Percentiles rank a stretch among this genome's conserved stretches.
Conservation (phyloP, 352 stramenopile species). For the Globisporangium splendens region DNA sequence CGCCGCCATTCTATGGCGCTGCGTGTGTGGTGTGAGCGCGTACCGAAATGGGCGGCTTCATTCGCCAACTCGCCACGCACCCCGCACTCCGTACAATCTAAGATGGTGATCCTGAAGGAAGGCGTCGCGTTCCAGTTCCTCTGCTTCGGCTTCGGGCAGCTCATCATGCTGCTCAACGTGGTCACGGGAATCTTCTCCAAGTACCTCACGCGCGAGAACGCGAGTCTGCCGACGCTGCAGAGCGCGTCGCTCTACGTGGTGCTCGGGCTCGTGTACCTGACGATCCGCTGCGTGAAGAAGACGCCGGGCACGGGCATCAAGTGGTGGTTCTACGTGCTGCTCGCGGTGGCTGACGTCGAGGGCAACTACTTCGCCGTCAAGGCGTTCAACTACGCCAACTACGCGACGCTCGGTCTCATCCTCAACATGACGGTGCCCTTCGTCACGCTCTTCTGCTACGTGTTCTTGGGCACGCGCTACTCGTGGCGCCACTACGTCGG, state of each 20-base stretch:
- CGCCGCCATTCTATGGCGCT: background rate
- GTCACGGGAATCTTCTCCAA: constrained; percentile 50
- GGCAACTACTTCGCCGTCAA: constrained; percentile 74
- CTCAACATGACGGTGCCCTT: constrained; percentile 72
- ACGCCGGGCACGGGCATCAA: constrained; percentile 30
- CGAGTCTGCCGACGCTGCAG: constrained; percentile 56
- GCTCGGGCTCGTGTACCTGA: constrained; percentile 44
- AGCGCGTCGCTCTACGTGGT: constrained; percentile 53
- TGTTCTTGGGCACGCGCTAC: constrained; percentile 72
- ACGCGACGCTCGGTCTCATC: constrained; percentile 57
- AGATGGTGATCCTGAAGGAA: constrained; percentile 1
- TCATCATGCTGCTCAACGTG: constrained; percentile 66
- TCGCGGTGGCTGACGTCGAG: constrained; percentile 58
- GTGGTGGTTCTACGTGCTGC: constrained; percentile 63
- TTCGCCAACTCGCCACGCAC: background rate
- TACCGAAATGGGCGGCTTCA: background rate
- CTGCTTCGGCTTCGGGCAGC: constrained; percentile 64
- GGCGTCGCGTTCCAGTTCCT: constrained; percentile 40
- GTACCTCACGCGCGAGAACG: constrained; percentile 50
- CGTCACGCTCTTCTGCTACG: constrained; percentile 58
- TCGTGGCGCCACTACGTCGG: constrained; percentile 45
- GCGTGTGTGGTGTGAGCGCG: too few relatives aligned
- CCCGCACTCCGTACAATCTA: background rate
- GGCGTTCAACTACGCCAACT: constrained; percentile 71
- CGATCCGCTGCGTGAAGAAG: constrained; percentile 32